phyloP scores from a whole-genome alignment of 129 eudicot species.

The Saussurea involucrata region DNA sequence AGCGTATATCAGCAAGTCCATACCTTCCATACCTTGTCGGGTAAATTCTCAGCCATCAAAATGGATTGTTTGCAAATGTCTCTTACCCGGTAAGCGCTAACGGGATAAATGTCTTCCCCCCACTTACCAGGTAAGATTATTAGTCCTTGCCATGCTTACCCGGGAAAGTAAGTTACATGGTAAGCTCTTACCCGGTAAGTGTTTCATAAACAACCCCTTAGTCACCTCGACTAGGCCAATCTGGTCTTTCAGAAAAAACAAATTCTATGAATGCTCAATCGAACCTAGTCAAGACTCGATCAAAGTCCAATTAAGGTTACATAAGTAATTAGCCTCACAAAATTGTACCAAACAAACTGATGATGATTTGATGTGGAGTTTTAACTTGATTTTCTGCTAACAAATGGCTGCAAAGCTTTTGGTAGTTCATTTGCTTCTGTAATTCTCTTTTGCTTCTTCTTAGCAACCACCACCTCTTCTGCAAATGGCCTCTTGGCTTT shows the following conservation, averaged over 20 bases:
- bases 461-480: conserved; percentile 36
- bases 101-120: too few relatives aligned
- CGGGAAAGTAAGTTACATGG: too few relatives aligned
- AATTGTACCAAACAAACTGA: not conserved
- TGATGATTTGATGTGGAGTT: not conserved
- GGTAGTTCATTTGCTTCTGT: conserved; percentile 41
- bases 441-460: conserved; percentile 57
- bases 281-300: not conserved
- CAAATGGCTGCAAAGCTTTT: conserved; percentile 61
- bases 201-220: too few relatives aligned
- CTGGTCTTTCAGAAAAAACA: not conserved
- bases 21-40: too few relatives aligned
- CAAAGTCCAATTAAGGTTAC: not conserved
- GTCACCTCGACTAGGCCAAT: not conserved
- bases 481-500: conserved; percentile 60
- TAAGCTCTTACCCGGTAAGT: too few relatives aligned
- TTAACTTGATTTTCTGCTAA: conserved; percentile 34
- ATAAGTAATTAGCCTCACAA: not conserved
- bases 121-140: too few relatives aligned
- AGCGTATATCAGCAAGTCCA: too few relatives aligned
- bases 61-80: too few relatives aligned
- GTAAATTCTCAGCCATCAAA: too few relatives aligned
- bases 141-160: too few relatives aligned
- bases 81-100: too few relatives aligned
- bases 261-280: not conserved